phyloP scores from a whole-genome alignment of 2,329 filamentous ascomycete species.

The Cryoendolithus antarcticus region DNA sequence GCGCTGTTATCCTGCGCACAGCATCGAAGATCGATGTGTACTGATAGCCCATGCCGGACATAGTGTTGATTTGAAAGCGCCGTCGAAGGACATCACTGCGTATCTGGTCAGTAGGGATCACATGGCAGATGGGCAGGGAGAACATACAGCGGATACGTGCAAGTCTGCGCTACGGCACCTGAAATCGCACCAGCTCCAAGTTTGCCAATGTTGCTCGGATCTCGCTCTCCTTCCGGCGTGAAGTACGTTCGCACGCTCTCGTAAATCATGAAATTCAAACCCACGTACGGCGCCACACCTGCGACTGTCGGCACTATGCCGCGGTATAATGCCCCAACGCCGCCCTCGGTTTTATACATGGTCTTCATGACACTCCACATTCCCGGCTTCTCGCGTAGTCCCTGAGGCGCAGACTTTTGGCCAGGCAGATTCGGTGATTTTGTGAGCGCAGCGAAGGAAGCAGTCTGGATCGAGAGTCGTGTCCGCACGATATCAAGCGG shows the following conservation, averaged over 20 bases:
- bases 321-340: constrained; percentile 73
- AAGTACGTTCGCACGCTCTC: constrained; percentile 74
- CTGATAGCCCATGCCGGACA: constrained; percentile 95
- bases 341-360: constrained; percentile 91
- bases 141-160: constrained; percentile 91
- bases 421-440: constrained; percentile 23
- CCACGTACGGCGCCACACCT: constrained; percentile 92
- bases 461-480: constrained; percentile 86
- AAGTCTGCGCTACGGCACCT: constrained; percentile 93
- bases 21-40: constrained; percentile 84
- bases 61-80: constrained; percentile 96
- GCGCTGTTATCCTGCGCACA: constrained; percentile 62
- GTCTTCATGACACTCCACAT: constrained; percentile 75
- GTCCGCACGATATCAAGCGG: constrained; percentile 96
- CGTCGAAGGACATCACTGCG: constrained; percentile 76
- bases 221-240: constrained; percentile 76
- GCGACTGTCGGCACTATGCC: constrained; percentile 90
- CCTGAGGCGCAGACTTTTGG: constrained; percentile 28
- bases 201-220: constrained; percentile 69
- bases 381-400: constrained; percentile 56
- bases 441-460: constrained; percentile 75
- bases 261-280: constrained; percentile 97
- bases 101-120: not conserved
- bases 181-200: constrained; percentile 82
- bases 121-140: not conserved